phyloP scores from a whole-genome alignment of 768 basidiomycete species.

The Boletus patriciae region DNA sequence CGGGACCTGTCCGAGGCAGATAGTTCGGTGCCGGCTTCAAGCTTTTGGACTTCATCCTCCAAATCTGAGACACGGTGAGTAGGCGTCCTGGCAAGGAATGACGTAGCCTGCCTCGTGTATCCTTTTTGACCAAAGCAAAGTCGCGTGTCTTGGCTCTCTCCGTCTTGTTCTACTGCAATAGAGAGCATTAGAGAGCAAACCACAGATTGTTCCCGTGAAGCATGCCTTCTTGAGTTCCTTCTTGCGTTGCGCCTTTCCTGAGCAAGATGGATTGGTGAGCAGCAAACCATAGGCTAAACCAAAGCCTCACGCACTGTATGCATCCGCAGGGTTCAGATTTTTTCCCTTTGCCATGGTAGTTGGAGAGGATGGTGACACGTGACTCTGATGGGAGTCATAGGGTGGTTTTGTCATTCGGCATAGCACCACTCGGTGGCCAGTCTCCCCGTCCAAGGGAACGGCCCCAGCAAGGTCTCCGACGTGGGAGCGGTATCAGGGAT shows the following conservation, averaged over 20 bases:
- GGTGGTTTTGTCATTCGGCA: not conserved
- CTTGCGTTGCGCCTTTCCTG: slow-evolving; percentile 90
- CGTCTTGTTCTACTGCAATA: slow-evolving; percentile 83
- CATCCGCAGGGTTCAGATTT: slow-evolving; percentile 90
- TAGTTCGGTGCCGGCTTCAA: slow-evolving; percentile 49
- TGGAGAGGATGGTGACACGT: slow-evolving; percentile 20
- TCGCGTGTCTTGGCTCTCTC: slow-evolving; percentile 79
- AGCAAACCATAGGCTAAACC: not conserved
- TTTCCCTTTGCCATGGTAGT: slow-evolving; percentile 78
- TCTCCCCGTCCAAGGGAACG: slow-evolving; percentile 52
- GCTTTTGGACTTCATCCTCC: slow-evolving; percentile 74
- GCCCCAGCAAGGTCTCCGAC: slow-evolving; percentile 28
- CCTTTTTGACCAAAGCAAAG: slow-evolving; percentile 91
- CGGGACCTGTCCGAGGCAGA: slow-evolving; percentile 60
- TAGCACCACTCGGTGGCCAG: slow-evolving; percentile 25
- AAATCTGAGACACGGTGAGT: slow-evolving; percentile 52
- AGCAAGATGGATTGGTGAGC: not conserved
- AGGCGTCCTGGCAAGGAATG: not conserved
- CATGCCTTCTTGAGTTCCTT: slow-evolving; percentile 91
- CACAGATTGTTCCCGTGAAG: slow-evolving; percentile 13
- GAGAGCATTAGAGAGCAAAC: slow-evolving; percentile 9
- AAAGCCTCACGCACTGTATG: slow-evolving; percentile 62
- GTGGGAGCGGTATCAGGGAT: slow-evolving; percentile 22
- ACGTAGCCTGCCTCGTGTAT: slow-evolving; percentile 66
- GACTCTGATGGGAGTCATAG: slow-evolving; percentile 27